Conservation (phyloP, 2,329 filamentous ascomycete genomes). For the Geoglossum cookeanum region DNA sequence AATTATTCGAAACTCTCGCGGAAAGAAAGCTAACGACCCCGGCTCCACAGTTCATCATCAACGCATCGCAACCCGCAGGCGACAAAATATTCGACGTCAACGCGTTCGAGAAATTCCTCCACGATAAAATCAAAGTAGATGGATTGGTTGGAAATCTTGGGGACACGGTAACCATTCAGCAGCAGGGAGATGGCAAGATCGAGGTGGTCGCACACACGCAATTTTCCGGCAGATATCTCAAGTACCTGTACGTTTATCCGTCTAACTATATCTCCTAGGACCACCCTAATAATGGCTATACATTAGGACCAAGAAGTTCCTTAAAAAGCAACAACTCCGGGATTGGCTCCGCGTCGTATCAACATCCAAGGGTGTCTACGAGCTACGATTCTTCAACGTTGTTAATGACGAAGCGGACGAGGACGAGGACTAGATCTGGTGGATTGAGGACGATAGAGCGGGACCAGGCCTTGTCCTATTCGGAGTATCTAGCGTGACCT, state of each 20-base stretch:
- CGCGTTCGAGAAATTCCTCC: slow-evolving; percentile 99
- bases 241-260: slow-evolving; percentile 68
- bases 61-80: slow-evolving; percentile 90
- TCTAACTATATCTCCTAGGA: neutral
- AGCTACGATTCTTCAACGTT: slow-evolving; percentile 99
- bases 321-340: slow-evolving; percentile 99
- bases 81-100: slow-evolving; percentile 99
- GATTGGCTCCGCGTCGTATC: slow-evolving; percentile 99
- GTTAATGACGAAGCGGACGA: slow-evolving; percentile 96
- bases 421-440: slow-evolving; percentile 77
- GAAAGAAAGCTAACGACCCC: slow-evolving; percentile 7
- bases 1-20: neutral
- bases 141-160: slow-evolving; percentile 96
- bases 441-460: neutral
- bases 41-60: slow-evolving; percentile 73
- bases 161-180: slow-evolving; percentile 75
- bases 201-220: slow-evolving; percentile 95
- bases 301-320: slow-evolving; percentile 95
- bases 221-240: slow-evolving; percentile 96
- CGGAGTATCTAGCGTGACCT: too few relatives aligned
- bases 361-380: slow-evolving; percentile 94
- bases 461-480: neutral
- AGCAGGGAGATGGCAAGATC: slow-evolving; percentile 90
- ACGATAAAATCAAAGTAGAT: slow-evolving; percentile 99
- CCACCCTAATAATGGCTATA: neutral